These are phyloP conservation scores for Trichophyton equinum DNA, from an alignment of 2,329 filamentous ascomycete genomes.

Conservation along the genomic window DNA sequence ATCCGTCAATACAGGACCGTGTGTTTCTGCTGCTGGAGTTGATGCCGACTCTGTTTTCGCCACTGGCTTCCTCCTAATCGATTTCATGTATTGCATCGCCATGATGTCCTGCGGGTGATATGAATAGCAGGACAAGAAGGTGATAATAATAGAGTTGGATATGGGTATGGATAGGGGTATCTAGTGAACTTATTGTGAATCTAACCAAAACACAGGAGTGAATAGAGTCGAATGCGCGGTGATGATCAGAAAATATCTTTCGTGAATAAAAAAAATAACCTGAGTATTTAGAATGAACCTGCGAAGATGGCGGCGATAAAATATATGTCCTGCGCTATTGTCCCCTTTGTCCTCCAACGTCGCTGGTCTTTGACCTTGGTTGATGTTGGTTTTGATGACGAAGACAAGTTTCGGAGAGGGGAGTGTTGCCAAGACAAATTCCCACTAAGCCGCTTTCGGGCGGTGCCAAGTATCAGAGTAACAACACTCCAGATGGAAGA, in stretches of 20 bases:
- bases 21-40: slow-evolving; percentile 19
- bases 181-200: not conserved
- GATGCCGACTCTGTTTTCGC: slow-evolving; percentile 12
- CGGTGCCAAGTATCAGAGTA: not conserved
- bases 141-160: not conserved
- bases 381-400: slow-evolving; percentile 1
- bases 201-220: not conserved
- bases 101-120: not conserved
- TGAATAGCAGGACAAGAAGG: not conserved
- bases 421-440: not conserved
- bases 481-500: not conserved
- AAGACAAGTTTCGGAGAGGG: not conserved
- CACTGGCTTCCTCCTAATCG: slow-evolving; percentile 29
- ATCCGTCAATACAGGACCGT: slow-evolving; percentile 42
- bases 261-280: not conserved
- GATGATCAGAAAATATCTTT: not conserved
- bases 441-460: not conserved
- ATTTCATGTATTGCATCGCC: slow-evolving; percentile 33
- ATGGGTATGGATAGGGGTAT: not conserved
- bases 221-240: not conserved
- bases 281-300: not conserved
- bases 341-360: not conserved
- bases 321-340: not conserved
- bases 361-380: not conserved
- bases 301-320: not conserved